These are phyloP conservation scores for Lithohypha guttulata DNA, from an alignment of 2,329 filamentous ascomycete genomes.

Conservation along the genomic window DNA sequence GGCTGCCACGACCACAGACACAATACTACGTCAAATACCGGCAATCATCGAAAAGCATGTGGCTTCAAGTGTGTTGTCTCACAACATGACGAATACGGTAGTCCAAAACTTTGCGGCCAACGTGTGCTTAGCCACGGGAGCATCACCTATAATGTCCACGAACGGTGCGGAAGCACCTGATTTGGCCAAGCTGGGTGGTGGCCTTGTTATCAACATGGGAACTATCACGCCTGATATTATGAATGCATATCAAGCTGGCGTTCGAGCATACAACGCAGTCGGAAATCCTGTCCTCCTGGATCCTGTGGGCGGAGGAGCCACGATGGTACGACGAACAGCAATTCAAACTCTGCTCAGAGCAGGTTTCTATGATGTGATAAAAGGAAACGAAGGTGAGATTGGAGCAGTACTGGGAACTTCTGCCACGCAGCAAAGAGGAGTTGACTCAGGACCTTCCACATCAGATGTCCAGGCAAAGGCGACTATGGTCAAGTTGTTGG, in stretches of 20 bases:
- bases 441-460: constrained; percentile 60
- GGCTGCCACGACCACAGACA: constrained; percentile 13
- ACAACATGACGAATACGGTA: constrained; percentile 97
- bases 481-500: constrained; percentile 54
- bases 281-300: constrained; percentile 73
- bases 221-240: constrained; percentile 70
- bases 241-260: constrained; percentile 59
- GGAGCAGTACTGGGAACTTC: constrained; percentile 53
- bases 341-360: constrained; percentile 58
- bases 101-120: constrained; percentile 94
- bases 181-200: constrained; percentile 63
- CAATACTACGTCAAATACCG: constrained; percentile 29
- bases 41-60: constrained; percentile 51
- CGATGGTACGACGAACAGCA: constrained; percentile 58
- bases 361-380: constrained; percentile 79
- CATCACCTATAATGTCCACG: constrained; percentile 89
- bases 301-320: constrained; percentile 83
- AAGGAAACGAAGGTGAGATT: constrained; percentile 89
- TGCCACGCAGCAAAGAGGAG: constrained; percentile 61
- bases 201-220: constrained; percentile 89
- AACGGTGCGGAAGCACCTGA: constrained; percentile 73
- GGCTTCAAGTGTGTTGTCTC: constrained; percentile 59
- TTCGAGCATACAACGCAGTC: constrained; percentile 68
- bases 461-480: constrained; percentile 47
- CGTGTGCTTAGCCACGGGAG: constrained; percentile 67